Evolutionary conservation across 2,329 filamentous ascomycete genomes (phyloP).

Genomic region (Lecanicillium sp.): DNA sequence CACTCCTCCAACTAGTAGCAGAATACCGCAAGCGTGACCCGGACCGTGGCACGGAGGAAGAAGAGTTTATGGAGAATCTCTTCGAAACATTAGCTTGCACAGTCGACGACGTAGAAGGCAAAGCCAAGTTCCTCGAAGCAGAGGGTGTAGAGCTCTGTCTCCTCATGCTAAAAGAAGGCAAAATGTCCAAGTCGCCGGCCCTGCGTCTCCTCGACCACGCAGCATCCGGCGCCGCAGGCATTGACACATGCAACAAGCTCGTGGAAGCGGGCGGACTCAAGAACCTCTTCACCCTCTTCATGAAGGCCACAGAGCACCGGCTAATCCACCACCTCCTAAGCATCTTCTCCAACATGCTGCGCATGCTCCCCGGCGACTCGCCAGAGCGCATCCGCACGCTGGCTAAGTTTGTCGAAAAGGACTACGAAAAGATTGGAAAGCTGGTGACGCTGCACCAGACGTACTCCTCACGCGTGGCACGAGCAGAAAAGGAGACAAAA

Average conservation of each 20-base stretch:
- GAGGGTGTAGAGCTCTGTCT: slow-evolving; percentile 88
- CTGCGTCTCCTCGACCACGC: slow-evolving; percentile 82
- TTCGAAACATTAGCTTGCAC: slow-evolving; percentile 82
- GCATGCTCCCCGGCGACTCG: slow-evolving; percentile 69
- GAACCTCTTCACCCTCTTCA: slow-evolving; percentile 77
- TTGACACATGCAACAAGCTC: slow-evolving; percentile 62
- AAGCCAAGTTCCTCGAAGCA: slow-evolving; percentile 73
- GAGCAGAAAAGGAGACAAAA: slow-evolving; percentile 39
- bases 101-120: slow-evolving; percentile 66
- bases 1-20: slow-evolving; percentile 73
- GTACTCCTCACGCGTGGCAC: slow-evolving; percentile 57
- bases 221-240: slow-evolving; percentile 38
- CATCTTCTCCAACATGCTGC: slow-evolving; percentile 76
- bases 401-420: slow-evolving; percentile 92
- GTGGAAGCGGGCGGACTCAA: slow-evolving; percentile 82
- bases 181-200: slow-evolving; percentile 69
- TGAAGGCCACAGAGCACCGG: slow-evolving; percentile 66
- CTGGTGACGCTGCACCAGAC: slow-evolving; percentile 64
- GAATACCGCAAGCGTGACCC: slow-evolving; percentile 82
- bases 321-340: slow-evolving; percentile 73
- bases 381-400: slow-evolving; percentile 72
- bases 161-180: slow-evolving; percentile 86
- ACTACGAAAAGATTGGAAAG: slow-evolving; percentile 76
- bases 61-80: slow-evolving; percentile 90
- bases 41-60: slow-evolving; percentile 75